These are phyloP conservation scores for Ormosia emarginata DNA, from an alignment of 306 rosid genomes.

Conservation along the genomic window DNA sequence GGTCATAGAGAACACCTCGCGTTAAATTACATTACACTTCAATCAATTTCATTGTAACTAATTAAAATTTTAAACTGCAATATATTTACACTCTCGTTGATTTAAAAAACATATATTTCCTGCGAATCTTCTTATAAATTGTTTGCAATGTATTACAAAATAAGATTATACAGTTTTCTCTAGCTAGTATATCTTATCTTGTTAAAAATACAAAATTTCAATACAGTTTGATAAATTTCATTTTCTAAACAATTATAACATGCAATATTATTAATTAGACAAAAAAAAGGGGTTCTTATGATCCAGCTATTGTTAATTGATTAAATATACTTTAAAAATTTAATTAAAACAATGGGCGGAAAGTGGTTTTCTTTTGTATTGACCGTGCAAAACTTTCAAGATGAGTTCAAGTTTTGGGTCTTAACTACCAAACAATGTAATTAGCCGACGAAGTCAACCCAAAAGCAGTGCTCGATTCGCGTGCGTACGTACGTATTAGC, in stretches of 20 bases:
- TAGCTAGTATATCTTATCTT: too few relatives aligned
- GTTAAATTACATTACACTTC: background rate
- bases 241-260: background rate
- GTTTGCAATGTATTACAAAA: background rate
- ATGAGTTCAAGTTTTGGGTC: background rate
- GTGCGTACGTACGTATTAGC: background rate
- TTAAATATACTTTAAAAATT: background rate
- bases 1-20: background rate
- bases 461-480: background rate
- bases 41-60: background rate
- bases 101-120: background rate
- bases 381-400: constrained; percentile 19
- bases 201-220: too few relatives aligned
- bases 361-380: constrained; percentile 19
- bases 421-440: background rate
- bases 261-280: background rate
- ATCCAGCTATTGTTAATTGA: background rate
- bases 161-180: background rate
- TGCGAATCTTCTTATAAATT: background rate
- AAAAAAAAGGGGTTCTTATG: constrained; percentile 13
- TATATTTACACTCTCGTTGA: background rate
- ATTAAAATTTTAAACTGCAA: background rate
- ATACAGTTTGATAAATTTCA: background rate
- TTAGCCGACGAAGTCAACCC: constrained; percentile 3
- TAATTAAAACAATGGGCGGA: constrained; percentile 11